Conservation (phyloP, 1,284 basidiomycete genomes). For the Rhodotorula sp. region DNA sequence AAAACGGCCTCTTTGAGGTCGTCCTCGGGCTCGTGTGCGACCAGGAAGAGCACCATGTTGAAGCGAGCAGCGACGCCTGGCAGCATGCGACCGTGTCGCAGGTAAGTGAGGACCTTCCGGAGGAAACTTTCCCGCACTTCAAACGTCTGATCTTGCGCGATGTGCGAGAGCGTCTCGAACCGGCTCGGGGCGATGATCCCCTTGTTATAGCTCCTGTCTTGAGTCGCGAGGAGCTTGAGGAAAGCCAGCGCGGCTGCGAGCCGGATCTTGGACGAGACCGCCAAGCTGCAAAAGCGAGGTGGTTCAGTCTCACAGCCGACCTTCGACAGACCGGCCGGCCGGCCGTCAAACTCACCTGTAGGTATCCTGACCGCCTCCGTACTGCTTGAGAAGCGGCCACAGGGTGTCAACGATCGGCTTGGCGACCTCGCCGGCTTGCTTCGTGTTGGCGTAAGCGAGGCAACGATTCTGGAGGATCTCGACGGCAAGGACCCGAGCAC, state of each 20-base stretch:
- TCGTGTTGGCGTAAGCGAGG: conserved; percentile 61
- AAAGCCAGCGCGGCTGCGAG: conserved; percentile 77
- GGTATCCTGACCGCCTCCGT: conserved; percentile 11
- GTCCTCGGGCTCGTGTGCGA: conserved; percentile 84
- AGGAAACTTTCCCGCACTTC: conserved; percentile 78
- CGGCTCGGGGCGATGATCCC: conserved; percentile 13
- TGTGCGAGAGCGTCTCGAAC: conserved; percentile 36
- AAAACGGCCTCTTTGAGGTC: conserved; percentile 56
- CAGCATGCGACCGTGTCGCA: conserved; percentile 50
- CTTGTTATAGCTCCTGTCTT: conserved; percentile 57
- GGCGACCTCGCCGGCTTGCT: conserved; percentile 61
- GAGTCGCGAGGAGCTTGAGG: conserved; percentile 67
- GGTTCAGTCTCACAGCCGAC: neutral
- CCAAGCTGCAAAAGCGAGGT: conserved; percentile 16
- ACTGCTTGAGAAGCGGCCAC: conserved; percentile 60
- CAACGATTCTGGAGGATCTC: conserved; percentile 77
- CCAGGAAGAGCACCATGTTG: conserved; percentile 81
- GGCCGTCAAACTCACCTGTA: conserved; percentile 10
- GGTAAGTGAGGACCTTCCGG: conserved; percentile 66
- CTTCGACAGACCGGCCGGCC: neutral
- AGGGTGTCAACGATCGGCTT: conserved; percentile 74
- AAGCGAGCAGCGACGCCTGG: conserved; percentile 64
- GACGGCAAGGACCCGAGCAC: conserved; percentile 69
- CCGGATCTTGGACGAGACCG: conserved; percentile 57
- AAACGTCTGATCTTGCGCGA: conserved; percentile 70